Base-by-base conservation (phyloP, 257 asterid genomes). In the Rehmannia glutinosa region DNA sequence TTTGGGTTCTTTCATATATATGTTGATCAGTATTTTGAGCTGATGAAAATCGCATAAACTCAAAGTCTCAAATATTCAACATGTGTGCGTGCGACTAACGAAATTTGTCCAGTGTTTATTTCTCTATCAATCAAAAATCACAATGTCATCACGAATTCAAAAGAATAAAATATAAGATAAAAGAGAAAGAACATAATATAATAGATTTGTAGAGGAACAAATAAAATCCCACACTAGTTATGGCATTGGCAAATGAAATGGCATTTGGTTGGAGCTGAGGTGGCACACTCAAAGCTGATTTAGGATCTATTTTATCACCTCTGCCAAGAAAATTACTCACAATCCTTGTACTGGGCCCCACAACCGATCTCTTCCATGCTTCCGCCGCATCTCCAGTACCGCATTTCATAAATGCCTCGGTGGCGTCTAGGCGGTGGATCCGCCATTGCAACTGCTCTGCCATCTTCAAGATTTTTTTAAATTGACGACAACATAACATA, bases 341-440 rank as follows among this genome's bases (percentile, higher is more conserved):
- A 20, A 78, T 71, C 71, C 19, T 38, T 30, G 75, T 23, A 66
- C 82, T 76, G 2, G 86, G 90, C 49, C 68, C 43, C 13, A 77
- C 50, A 61, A 81, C 93, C 16, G 55, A 36, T 15, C 72, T 53
- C 54, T 80, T 79, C 93, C 93, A 86, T 13, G 82, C 79, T 19
- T 79, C 76, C 25, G 65, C 69, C 6, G 80, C 49, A 16, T 75
- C 78, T 0, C 2, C 16, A 10, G n/a, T n/a, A n/a, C 73, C 80
- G 4, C 66, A 58, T 23, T 53, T 80, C 0, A 73, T 60, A 66
- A 83, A 79, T 8, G 72, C 86, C 39, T 69, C 90, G 0, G 93
- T 81, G 16, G 88, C 93, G 36, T 86, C 87, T 8, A 86, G 69
- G 36, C 65, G 86, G 42, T 73, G 81, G 32, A 83, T 57, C 47